These are phyloP conservation scores for Pyrenophora teres DNA, from an alignment of 2,329 filamentous ascomycete genomes.

Conservation along the genomic window DNA sequence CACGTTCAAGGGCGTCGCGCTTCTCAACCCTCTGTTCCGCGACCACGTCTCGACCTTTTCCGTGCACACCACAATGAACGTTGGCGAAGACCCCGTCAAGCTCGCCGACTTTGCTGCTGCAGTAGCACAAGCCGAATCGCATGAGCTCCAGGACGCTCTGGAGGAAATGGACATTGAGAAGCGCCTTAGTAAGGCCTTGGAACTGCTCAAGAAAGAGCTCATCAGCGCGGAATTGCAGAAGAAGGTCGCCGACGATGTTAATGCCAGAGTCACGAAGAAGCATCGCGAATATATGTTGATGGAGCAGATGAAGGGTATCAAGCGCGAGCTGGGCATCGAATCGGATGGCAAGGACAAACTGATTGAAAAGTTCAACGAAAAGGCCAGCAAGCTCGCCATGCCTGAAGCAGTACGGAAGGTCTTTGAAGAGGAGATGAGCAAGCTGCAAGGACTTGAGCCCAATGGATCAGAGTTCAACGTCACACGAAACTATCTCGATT, in stretches of 20 bases:
- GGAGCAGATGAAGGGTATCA: constrained; percentile 99
- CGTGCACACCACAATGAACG: constrained; percentile 83
- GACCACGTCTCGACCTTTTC: constrained; percentile 94
- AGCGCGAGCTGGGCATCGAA: constrained; percentile 91
- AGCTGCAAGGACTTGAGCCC: constrained; percentile 91
- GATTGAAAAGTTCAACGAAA: constrained; percentile 96
- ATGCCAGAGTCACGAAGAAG: constrained; percentile 94
- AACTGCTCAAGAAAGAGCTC: constrained; percentile 94
- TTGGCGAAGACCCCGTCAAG: constrained; percentile 92
- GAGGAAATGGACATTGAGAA: constrained; percentile 90
- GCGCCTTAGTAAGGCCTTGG: constrained; percentile 85
- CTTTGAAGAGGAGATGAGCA: constrained; percentile 97
- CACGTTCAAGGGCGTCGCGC: constrained; percentile 96
- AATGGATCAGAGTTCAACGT: constrained; percentile 98
- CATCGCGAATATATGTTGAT: constrained; percentile 98
- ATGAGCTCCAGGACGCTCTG: constrained; percentile 89
- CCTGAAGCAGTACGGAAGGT: constrained; percentile 95
- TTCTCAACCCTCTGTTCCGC: constrained; percentile 90
- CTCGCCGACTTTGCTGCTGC: constrained; percentile 96
- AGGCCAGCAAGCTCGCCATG: constrained; percentile 92
- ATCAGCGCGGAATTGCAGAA: constrained; percentile 97
- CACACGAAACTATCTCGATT: constrained; percentile 96
- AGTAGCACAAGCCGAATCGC: constrained; percentile 82
- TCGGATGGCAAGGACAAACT: constrained; percentile 98
- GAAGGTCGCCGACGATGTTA: constrained; percentile 97